Percentiles rank a stretch among this genome's conserved stretches.
Evolutionary conservation across 1,139 yeast genomes (phyloP).

Genomic region (Geotrichum histeridarum): DNA sequence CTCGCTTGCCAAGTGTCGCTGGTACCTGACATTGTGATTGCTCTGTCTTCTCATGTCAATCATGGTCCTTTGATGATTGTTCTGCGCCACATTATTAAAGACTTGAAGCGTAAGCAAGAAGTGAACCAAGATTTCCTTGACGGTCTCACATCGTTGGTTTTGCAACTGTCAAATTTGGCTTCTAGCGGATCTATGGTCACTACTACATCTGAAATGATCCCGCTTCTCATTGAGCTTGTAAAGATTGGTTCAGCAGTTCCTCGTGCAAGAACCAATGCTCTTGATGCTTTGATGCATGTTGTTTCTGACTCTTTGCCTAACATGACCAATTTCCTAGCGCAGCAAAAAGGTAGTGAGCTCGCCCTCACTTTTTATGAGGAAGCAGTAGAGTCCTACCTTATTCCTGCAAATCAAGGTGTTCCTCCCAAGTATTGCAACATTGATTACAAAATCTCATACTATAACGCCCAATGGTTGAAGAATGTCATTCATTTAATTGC

Average conservation of each 20-base stretch:
- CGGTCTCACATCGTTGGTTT: slow-evolving; percentile 30
- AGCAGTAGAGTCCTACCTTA: slow-evolving; percentile 63
- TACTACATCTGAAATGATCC: slow-evolving; percentile 63
- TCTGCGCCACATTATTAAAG: slow-evolving; percentile 55
- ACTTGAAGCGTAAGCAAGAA: slow-evolving; percentile 40
- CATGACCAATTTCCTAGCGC: slow-evolving; percentile 55
- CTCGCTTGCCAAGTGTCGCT: slow-evolving; percentile 65
- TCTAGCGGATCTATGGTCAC: slow-evolving; percentile 41
- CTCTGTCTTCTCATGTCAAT: slow-evolving; percentile 84
- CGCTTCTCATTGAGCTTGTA: slow-evolving; percentile 60
- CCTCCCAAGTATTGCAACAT: slow-evolving; percentile 53
- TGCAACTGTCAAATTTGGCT: slow-evolving; percentile 30
- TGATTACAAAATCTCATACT: slow-evolving; percentile 55
- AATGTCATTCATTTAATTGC: slow-evolving; percentile 55
- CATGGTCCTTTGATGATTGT: slow-evolving; percentile 80
- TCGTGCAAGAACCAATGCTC: slow-evolving; percentile 60
- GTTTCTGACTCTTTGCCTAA: slow-evolving; percentile 47
- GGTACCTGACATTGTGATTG: slow-evolving; percentile 71
- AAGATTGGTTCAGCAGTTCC: slow-evolving; percentile 48
- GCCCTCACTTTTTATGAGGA: slow-evolving; percentile 58
- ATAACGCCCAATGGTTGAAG: slow-evolving; percentile 50
- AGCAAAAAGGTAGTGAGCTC: slow-evolving; percentile 55
- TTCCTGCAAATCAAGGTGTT: slow-evolving; percentile 44
- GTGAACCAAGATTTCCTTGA: slow-evolving; percentile 33
- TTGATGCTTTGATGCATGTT: slow-evolving; percentile 56